These are phyloP conservation scores for Fraxinus paxiana DNA, from an alignment of 305 asterid species.

Conservation along the genomic window DNA sequence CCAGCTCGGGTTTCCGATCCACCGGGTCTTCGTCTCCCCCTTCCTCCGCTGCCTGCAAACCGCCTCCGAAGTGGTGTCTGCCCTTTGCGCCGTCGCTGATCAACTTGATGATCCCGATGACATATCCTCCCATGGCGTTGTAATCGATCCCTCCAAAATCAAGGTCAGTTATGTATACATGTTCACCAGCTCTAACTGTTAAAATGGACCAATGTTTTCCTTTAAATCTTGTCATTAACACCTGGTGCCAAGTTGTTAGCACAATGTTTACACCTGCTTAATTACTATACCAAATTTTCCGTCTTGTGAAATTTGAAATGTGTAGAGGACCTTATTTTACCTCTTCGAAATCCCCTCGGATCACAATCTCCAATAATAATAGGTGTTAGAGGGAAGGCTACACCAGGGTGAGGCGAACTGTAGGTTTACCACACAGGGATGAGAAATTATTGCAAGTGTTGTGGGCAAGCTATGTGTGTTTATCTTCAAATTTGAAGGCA, in stretches of 20 bases:
- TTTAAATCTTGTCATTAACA: neutral
- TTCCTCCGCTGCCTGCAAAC: slow-evolving; percentile 51
- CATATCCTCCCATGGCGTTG: slow-evolving; percentile 20
- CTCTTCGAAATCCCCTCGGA: neutral
- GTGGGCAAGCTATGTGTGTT: neutral
- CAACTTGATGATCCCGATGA: slow-evolving; percentile 1
- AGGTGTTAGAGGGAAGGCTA: neutral
- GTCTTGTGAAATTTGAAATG: neutral
- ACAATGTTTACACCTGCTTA: neutral
- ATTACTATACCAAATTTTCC: neutral
- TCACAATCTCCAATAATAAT: neutral
- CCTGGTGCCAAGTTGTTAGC: neutral
- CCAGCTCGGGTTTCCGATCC: slow-evolving; percentile 32
- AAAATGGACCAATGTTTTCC: neutral
- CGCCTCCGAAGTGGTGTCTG: slow-evolving; percentile 38
- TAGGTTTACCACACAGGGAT: neutral
- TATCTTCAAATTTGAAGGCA: neutral
- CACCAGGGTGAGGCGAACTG: neutral
- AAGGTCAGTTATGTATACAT: slow-evolving; percentile 28
- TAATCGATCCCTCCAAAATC: slow-evolving; percentile 33
- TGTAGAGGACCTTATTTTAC: neutral
- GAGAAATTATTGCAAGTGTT: neutral
- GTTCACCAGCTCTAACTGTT: neutral
- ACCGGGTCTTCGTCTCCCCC: slow-evolving; percentile 44
- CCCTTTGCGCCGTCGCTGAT: slow-evolving; percentile 31